A percentile compares a stretch with the other conserved stretches of the same genome.
phyloP scores from a whole-genome alignment of 495 filamentous ascomycete species.

The Pyrenopolyporus hunteri region DNA sequence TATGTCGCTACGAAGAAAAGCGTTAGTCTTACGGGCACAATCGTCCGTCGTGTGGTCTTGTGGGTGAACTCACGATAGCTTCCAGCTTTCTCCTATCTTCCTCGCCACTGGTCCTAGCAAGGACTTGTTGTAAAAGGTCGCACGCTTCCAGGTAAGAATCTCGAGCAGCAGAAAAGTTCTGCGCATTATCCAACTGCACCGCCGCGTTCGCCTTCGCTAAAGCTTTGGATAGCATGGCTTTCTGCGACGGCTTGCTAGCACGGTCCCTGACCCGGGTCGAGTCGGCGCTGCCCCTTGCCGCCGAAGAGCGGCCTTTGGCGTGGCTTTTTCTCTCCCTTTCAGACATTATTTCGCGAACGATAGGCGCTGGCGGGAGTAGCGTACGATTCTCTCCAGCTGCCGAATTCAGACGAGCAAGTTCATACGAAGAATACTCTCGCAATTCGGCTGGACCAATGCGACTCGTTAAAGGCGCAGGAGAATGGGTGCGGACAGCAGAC shows the following conservation, averaged over 20 bases:
- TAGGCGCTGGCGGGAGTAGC: conserved; percentile 32
- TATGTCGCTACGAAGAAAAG: conserved; percentile 66
- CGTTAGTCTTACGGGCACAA: conserved; percentile 5
- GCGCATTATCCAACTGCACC: conserved; percentile 91
- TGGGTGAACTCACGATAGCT: conserved; percentile 75
- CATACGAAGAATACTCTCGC: conserved; percentile 32
- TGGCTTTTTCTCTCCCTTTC: conserved; percentile 50
- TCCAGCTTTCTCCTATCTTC: conserved; percentile 89
- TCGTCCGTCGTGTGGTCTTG: not conserved
- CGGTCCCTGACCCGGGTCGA: conserved; percentile 44
- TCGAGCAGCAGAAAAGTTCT: conserved; percentile 91
- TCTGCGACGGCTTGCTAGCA: conserved; percentile 67
- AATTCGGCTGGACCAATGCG: conserved; percentile 29
- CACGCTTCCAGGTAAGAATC: conserved; percentile 93
- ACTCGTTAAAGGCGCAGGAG: conserved; percentile 20
- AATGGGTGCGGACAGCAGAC: conserved; percentile 19
- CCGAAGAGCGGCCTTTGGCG: conserved; percentile 56
- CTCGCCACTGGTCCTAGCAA: conserved; percentile 79
- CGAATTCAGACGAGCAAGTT: conserved; percentile 16
- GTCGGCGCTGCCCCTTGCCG: conserved; percentile 50
- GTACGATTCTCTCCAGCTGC: conserved; percentile 19
- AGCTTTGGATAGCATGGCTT: conserved; percentile 94
- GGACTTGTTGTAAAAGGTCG: conserved; percentile 81
- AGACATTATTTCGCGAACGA: conserved; percentile 35
- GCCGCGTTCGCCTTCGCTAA: conserved; percentile 94